Base-by-base conservation (phyloP, 108 stramenopile genomes). In the Fragilariopsis cylindrus region DNA sequence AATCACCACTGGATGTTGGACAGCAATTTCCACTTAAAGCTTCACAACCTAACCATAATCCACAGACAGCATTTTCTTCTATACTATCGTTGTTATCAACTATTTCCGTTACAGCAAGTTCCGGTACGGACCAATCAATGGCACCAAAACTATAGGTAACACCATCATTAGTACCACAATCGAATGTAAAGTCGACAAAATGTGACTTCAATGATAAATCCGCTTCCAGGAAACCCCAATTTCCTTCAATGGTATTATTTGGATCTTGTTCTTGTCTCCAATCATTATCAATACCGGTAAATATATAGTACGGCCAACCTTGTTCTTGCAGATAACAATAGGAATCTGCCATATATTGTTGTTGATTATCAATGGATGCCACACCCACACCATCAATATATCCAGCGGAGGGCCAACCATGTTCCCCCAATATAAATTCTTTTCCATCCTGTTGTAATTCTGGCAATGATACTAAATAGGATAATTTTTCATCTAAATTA, bases 321-420 rank as follows among this genome's bases (percentile, higher is more conserved):
- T 71, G 64, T 11, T 60, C 41, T 46, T 70, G 45, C 19, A 77
- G 13, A 2, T 54, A 45, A 54, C 81, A 82, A 48, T 54, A 76
- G 3, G 43, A 76, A 7, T 82, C 81, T 1, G 44, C 49, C 21
- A 82, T 74, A 21, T 73, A 82, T 63, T 63, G 43, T 4, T 4
- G n/a, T 49, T 82, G 76, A 19, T 68, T 41, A 4, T 72, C 81
- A 49, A 76, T 76, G 6, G 55, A 30, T 6, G 81, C 76, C 9
- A 57, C 30, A 2, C 79, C 79, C 12, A 74, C 68, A 7, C 67
- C 69, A 41, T 69, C 69, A 49, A 65, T 72, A 41, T 21, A 49
- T 4, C 81, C 81, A 71, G 47, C 81, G 42, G 48, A 53, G 4
- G 81, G 76, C 81, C 81, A 82, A 4, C 81, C 81, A 45, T 76